These are phyloP conservation scores for Begonia masoniana DNA, from an alignment of 306 rosid genomes.

Conservation along the genomic window DNA sequence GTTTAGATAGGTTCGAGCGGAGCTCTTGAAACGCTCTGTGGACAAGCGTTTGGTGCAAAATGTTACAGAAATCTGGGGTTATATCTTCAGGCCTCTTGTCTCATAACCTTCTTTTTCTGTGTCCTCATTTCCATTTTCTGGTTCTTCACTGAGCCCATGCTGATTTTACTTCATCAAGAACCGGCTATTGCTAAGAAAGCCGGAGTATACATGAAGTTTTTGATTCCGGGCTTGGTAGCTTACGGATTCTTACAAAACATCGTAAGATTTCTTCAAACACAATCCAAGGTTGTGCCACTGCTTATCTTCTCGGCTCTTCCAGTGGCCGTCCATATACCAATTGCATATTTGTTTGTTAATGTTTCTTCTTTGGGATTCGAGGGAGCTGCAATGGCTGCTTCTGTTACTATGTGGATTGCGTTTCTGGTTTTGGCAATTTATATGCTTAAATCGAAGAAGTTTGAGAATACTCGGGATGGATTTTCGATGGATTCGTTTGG, in stretches of 20 bases:
- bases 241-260: conserved; percentile 53
- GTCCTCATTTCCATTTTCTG: conserved; percentile 37
- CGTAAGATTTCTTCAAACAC: conserved; percentile 66
- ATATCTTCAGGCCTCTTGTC: conserved; percentile 64
- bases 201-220: conserved; percentile 39
- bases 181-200: conserved; percentile 37
- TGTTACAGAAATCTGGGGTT: conserved; percentile 48
- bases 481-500: conserved; percentile 43
- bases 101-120: conserved; percentile 41
- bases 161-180: conserved; percentile 53
- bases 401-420: conserved; percentile 55
- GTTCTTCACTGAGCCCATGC: conserved; percentile 42
- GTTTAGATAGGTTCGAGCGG: conserved; percentile 72
- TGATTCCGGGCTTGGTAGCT: conserved; percentile 60
- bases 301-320: conserved; percentile 40
- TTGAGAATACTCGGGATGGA: conserved; percentile 58
- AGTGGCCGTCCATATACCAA: conserved; percentile 25
- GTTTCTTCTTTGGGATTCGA: conserved; percentile 28
- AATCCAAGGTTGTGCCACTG: conserved; percentile 43
- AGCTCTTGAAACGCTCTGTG: conserved; percentile 81
- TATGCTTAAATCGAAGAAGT: conserved; percentile 27
- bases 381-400: conserved; percentile 63
- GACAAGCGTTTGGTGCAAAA: conserved; percentile 71
- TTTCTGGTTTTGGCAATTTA: conserved; percentile 20
- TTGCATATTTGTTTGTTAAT: conserved; percentile 43